These are phyloP conservation scores for Trichoderma sp. DNA, from an alignment of 2,329 filamentous ascomycete species.

Conservation along the genomic window DNA sequence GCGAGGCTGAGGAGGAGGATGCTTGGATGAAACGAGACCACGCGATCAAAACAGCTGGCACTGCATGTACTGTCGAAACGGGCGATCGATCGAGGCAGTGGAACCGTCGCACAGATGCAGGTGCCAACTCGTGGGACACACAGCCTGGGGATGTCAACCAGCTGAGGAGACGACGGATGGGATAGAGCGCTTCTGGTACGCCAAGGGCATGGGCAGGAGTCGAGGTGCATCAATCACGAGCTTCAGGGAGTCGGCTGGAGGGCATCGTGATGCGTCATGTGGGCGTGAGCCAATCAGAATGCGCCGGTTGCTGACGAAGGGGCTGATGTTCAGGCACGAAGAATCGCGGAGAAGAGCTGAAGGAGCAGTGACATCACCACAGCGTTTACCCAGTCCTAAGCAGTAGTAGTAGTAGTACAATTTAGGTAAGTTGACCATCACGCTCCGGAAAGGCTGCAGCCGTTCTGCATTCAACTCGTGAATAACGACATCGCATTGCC, in stretches of 20 bases:
- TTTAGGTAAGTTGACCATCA: not conserved
- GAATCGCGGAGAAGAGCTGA: constrained; percentile 14
- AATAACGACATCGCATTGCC: no score
- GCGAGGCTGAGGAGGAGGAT: constrained; percentile 17
- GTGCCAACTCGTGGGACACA: not conserved
- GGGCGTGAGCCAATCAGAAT: constrained; percentile 22
- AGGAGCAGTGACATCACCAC: constrained; percentile 5
- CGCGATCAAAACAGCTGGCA: constrained; percentile 12
- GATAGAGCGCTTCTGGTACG: not conserved
- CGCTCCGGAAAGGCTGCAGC: no score
- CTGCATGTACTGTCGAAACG: not conserved
- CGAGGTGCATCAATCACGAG: constrained; percentile 24
- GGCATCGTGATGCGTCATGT: constrained; percentile 26
- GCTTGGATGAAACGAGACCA: constrained; percentile 1
- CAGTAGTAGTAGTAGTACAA: no score
- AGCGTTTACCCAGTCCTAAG: no score
- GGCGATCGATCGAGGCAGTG: constrained; percentile 9
- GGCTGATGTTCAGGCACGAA: constrained; percentile 18
- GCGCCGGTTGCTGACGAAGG: not conserved
- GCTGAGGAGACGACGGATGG: not conserved
- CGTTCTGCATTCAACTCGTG: no score
- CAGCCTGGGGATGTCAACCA: not conserved
- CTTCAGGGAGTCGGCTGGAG: not conserved
- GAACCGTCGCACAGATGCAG: constrained; percentile 9
- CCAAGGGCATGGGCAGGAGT: not conserved